Base-by-base conservation (phyloP, 2,329 filamentous ascomycete genomes). In the Diplodia corticola region DNA sequence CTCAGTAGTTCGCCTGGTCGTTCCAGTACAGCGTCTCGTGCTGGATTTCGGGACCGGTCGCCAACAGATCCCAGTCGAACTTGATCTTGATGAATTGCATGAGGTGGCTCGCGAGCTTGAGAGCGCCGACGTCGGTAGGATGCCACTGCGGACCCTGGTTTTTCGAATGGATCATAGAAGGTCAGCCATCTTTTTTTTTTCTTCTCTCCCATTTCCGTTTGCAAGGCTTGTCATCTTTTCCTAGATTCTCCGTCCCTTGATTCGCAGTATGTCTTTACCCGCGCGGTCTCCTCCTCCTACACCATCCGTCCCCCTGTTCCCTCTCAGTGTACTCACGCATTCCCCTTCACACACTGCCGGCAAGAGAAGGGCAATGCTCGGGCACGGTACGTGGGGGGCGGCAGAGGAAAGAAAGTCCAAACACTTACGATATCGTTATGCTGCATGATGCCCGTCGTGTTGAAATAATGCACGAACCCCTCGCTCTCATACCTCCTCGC, bases 21-120 rank as follows among this genome's bases (percentile, higher is more conserved):
- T 74, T 73, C 70, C 70, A 73, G 46, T 72, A 72, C 53, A 71
- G 37, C 49, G 71, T 72, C 63, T 72, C 71, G 67, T 79, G 75
- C 68, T 79, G 73, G 24, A 85, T 81, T 79, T 87, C 85, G 6
- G 83, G 81, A 1, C 85, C 85, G 1, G 80, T 84, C 20, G 84
- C 82, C 53, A 81, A 80, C 33, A 88, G 73, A 17, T 84, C 80
- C 86, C 85, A 88, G 1, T 81, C 82, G 70, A 88, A 83, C 51
- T 80, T 83, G 64, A 85, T 69, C 66, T 81, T 83, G 51, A 87
- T 83, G 73, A 82, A 89, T 74, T 86, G 83, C 69, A 84, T 82
- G 57, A 88, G 70, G 69, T 88, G 85, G 70, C 83, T 87, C 2
- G 86, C 86, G 7, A 88, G 74, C 73, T 89, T 88, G 71, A 88